Percentiles rank a stretch among this genome's conserved stretches.
phyloP scores from a whole-genome alignment of 2,329 filamentous ascomycete genomes.

The Penicillium sp. region DNA sequence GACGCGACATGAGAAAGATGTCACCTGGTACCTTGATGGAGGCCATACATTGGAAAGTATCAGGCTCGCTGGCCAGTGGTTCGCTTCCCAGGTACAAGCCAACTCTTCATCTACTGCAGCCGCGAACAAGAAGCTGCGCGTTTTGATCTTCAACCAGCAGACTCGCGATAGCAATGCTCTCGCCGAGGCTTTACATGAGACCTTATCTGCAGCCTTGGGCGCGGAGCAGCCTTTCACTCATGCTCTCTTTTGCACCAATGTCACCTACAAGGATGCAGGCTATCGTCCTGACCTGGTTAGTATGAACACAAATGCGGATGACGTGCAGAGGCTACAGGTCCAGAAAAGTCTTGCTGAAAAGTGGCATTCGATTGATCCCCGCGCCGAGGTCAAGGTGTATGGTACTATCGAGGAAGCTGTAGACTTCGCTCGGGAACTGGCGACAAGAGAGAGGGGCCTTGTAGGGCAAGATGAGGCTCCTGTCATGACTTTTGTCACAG shows the following conservation, averaged over 20 bases:
- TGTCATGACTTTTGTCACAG: conserved; percentile 64
- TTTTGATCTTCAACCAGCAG: conserved; percentile 87
- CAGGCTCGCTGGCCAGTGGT: conserved; percentile 67
- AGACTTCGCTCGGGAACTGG: conserved; percentile 44
- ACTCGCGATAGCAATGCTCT: conserved; percentile 65
- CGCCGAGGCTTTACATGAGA: conserved; percentile 54
- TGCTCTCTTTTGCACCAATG: conserved; percentile 75
- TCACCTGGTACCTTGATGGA: conserved; percentile 75
- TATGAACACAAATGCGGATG: conserved; percentile 51
- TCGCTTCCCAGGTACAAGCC: conserved; percentile 45
- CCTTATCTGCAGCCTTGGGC: conserved; percentile 41
- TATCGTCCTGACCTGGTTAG: conserved; percentile 56
- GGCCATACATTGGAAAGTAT: conserved; percentile 83
- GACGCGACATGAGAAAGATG: conserved; percentile 47
- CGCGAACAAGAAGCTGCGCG: conserved; percentile 41
- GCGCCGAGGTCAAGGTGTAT: conserved; percentile 48
- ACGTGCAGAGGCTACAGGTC: conserved; percentile 53
- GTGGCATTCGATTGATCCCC: conserved; percentile 51
- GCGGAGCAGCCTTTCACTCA: conserved; percentile 54
- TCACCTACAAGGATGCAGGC: conserved; percentile 53
- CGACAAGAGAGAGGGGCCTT: conserved; percentile 27
- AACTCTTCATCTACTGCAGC: conserved; percentile 27
- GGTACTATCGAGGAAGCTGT: conserved; percentile 64
- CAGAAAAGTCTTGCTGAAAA: conserved; percentile 58
- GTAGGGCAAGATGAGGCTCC: conserved; percentile 33